These are phyloP conservation scores for Hondaea fermentalgiana DNA, from an alignment of 108 stramenopile species.

Conservation along the genomic window DNA sequence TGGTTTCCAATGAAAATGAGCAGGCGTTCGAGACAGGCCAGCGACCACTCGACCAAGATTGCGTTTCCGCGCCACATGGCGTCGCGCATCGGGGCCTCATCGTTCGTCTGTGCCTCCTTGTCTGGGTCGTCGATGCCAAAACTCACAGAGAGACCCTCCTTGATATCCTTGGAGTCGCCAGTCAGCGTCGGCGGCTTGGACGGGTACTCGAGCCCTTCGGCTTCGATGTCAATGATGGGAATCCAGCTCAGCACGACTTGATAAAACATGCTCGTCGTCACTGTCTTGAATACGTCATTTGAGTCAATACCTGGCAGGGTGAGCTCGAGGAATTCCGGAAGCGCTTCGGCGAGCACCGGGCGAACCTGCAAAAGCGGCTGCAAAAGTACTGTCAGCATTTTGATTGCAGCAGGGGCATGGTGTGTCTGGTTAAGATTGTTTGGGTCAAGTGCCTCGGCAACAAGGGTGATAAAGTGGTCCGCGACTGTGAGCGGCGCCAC, in stretches of 20 bases:
- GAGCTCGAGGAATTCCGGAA: background rate
- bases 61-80: background rate
- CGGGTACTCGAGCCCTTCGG: background rate
- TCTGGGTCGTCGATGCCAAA: background rate
- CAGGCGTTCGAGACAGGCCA: background rate
- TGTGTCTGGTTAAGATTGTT: constrained; percentile 12
- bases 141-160: background rate
- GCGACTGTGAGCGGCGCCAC: background rate
- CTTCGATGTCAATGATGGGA: background rate
- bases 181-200: background rate
- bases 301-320: background rate
- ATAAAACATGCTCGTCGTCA: constrained; percentile 4
- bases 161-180: background rate
- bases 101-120: background rate
- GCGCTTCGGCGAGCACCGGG: background rate
- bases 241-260: constrained; percentile 12
- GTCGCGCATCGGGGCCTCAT: constrained; percentile 5
- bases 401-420: background rate
- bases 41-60: background rate
- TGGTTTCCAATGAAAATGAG: background rate
- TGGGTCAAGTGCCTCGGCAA: background rate
- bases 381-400: background rate
- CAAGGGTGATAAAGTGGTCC: background rate
- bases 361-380: background rate
- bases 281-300: background rate